Percentiles rank a stretch among this genome's conserved stretches.
phyloP scores from a whole-genome alignment of 306 rosid species.

The Prunus salicina region DNA sequence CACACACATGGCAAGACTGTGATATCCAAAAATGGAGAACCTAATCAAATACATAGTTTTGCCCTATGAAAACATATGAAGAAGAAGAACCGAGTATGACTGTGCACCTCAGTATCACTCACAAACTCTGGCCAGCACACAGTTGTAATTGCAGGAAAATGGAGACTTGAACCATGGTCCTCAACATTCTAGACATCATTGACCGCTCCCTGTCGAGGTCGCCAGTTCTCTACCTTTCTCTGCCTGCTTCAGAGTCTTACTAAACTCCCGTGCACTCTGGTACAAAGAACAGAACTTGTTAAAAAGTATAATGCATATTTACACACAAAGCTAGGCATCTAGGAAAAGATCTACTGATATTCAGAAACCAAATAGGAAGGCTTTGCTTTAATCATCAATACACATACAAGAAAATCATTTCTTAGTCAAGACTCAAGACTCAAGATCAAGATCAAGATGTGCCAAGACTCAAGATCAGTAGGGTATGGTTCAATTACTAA shows the following conservation, averaged over 20 bases:
- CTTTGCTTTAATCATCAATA: background rate
- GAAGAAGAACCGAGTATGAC: conserved; percentile 34
- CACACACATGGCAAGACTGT: conserved; percentile 30
- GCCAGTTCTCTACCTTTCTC: conserved; percentile 49
- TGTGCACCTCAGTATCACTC: conserved; percentile 41
- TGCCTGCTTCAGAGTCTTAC: conserved; percentile 51
- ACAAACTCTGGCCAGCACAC: conserved; percentile 41
- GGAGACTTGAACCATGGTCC: conserved; percentile 19
- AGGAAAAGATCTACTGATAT: background rate
- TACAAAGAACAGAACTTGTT: conserved; percentile 20
- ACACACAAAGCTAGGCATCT: background rate
- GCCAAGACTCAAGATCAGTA: background rate
- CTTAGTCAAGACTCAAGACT: background rate
- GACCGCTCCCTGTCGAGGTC: conserved; percentile 30
- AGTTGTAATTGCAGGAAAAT: conserved; percentile 31
- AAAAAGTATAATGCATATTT: background rate
- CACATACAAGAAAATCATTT: background rate
- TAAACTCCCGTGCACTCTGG: conserved; percentile 74
- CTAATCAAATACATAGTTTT: conserved; percentile 46
- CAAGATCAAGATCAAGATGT: background rate
- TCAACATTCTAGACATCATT: conserved; percentile 30
- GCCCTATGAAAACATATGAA: conserved; percentile 33
- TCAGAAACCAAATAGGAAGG: background rate
- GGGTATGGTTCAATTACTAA: background rate
- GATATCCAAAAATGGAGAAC: conserved; percentile 52